Conservation (phyloP, 2,329 filamentous ascomycete species). For the Bretziella fagacearum region DNA sequence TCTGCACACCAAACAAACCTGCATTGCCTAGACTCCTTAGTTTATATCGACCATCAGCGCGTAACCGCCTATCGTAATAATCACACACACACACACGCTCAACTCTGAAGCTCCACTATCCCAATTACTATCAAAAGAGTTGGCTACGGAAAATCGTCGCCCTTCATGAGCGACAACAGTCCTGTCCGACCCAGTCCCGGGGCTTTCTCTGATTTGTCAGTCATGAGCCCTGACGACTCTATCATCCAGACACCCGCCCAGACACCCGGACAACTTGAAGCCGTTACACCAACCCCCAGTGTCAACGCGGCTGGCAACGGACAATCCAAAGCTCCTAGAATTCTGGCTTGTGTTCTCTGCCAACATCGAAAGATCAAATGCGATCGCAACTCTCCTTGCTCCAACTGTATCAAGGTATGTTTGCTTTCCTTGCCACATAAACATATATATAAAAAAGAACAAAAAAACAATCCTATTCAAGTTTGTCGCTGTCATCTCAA, state of each 20-base stretch:
- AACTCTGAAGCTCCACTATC: neutral
- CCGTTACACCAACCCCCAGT: conserved; percentile 6
- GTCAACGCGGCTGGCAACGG: conserved; percentile 14
- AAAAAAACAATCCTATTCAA: no score
- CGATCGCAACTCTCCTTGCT: conserved; percentile 40
- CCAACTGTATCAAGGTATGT: conserved; percentile 41
- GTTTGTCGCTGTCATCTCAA: neutral
- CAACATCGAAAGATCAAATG: conserved; percentile 48
- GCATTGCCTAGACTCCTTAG: no score
- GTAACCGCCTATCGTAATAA: no score
- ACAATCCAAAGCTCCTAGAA: conserved; percentile 26
- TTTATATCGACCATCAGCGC: no score
- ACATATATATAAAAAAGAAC: no score
- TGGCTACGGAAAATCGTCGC: neutral
- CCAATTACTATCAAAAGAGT: neutral
- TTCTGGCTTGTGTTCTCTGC: conserved; percentile 39
- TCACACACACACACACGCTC: neutral
- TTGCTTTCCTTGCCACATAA: neutral
- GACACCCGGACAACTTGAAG: conserved; percentile 5
- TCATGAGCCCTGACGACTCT: conserved; percentile 8
- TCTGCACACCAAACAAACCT: no score
- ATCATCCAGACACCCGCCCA: conserved; percentile 7
- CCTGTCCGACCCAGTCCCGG: conserved; percentile 6
- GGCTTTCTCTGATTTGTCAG: neutral
- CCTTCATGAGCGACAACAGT: conserved; percentile 8